phyloP scores from a whole-genome alignment of 345 rosid genomes.

The Psidium friedrichsthalianum region DNA sequence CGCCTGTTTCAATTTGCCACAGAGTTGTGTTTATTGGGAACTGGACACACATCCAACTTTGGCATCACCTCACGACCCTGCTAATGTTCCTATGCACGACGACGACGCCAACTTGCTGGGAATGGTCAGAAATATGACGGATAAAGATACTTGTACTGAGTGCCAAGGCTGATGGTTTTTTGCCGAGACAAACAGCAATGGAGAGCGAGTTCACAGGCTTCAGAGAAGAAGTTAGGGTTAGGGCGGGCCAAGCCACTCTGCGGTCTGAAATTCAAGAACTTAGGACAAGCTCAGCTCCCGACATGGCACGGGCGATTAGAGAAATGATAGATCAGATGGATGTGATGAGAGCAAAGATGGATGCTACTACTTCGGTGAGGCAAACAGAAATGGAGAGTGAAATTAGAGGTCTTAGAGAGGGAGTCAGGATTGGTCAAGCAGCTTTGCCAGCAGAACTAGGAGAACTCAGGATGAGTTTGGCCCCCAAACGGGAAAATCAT shows the following conservation, averaged over 20 bases:
- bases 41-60: not conserved
- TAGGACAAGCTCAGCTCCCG: not conserved
- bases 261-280: not conserved
- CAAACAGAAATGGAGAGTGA: not conserved
- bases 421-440: not conserved
- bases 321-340: not conserved
- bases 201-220: not conserved
- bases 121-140: not conserved
- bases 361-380: not conserved
- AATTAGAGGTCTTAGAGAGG: not conserved
- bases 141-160: not conserved
- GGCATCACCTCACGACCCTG: not conserved
- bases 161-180: not conserved
- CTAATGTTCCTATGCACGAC: not conserved
- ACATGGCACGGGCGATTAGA: not conserved
- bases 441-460: not conserved
- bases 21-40: not conserved
- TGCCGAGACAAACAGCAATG: fast-evolving
- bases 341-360: not conserved
- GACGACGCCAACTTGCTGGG: not conserved
- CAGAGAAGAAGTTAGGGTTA: not conserved
- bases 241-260: not conserved
- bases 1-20: not conserved
- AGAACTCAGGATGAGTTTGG: not conserved
- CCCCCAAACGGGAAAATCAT: no score